Conservation (phyloP, 2,329 filamentous ascomycete species). For the Aspergillus amoenus region DNA sequence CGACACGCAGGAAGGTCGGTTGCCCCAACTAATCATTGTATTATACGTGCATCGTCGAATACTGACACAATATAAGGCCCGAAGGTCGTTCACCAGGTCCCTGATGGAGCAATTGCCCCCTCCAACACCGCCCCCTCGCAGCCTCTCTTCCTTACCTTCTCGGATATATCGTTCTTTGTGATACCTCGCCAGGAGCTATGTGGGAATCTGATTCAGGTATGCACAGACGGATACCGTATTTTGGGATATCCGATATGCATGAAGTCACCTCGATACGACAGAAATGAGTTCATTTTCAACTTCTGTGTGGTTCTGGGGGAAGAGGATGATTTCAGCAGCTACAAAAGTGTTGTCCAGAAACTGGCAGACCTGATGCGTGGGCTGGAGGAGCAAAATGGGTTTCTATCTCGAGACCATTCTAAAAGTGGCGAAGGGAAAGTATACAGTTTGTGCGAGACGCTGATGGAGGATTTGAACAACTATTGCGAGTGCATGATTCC, state of each 20-base stretch:
- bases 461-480: slow-evolving; percentile 92
- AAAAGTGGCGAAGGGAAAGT: slow-evolving; percentile 51
- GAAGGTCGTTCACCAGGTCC: slow-evolving; percentile 65
- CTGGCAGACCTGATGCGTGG: slow-evolving; percentile 82
- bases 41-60: background rate
- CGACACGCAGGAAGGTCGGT: slow-evolving; percentile 56
- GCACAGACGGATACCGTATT: slow-evolving; percentile 72
- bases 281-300: slow-evolving; percentile 98
- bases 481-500: slow-evolving; percentile 99
- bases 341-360: slow-evolving; percentile 81
- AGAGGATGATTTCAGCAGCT: slow-evolving; percentile 69
- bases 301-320: slow-evolving; percentile 81
- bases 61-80: slow-evolving; percentile 46
- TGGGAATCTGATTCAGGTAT: slow-evolving; percentile 77
- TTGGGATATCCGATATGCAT: slow-evolving; percentile 90
- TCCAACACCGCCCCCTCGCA: slow-evolving; percentile 47
- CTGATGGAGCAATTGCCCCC: slow-evolving; percentile 57
- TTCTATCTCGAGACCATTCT: slow-evolving; percentile 56
- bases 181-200: slow-evolving; percentile 95
- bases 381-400: slow-evolving; percentile 87
- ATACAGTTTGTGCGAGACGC: slow-evolving; percentile 74
- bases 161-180: slow-evolving; percentile 84
- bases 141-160: slow-evolving; percentile 77
- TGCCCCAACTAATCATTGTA: background rate
- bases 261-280: slow-evolving; percentile 74